Conservation (phyloP, 2,329 filamentous ascomycete genomes). For the Nemania diffusa region DNA sequence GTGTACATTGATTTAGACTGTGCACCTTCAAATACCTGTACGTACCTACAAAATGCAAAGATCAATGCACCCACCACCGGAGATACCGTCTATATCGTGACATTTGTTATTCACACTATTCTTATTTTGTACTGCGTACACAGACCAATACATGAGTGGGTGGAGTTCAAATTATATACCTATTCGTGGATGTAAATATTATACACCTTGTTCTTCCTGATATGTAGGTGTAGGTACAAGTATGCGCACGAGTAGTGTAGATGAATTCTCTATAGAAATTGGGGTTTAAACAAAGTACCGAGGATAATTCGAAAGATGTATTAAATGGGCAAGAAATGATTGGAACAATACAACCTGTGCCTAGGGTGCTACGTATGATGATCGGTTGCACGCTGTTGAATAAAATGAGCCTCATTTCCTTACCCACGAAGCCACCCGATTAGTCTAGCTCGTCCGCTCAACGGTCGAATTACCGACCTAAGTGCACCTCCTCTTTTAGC, state of each 20-base stretch:
- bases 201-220: too few relatives aligned
- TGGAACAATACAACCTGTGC: too few relatives aligned
- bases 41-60: too few relatives aligned
- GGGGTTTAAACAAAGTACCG: neutral
- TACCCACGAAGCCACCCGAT: conserved; percentile 31
- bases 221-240: too few relatives aligned
- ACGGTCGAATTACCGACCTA: conserved; percentile 24
- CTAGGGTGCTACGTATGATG: neutral
- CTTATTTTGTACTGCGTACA: too few relatives aligned
- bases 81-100: conserved; percentile 29
- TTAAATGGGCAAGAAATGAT: neutral
- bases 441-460: conserved; percentile 24
- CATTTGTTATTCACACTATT: conserved; percentile 11
- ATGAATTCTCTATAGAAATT: too few relatives aligned
- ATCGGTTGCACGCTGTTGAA: conserved; percentile 15
- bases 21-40: too few relatives aligned
- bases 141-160: conserved; percentile 2
- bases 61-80: conserved; percentile 6
- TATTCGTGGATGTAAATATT: too few relatives aligned
- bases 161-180: neutral
- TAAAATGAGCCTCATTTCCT: conserved; percentile 40
- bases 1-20: too few relatives aligned
- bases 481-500: conserved; percentile 5
- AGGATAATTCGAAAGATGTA: neutral
- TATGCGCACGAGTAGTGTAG: too few relatives aligned